Evolutionary conservation across 2,329 filamentous ascomycete species (phyloP).

Genomic region (Biscogniauxia marginata): DNA sequence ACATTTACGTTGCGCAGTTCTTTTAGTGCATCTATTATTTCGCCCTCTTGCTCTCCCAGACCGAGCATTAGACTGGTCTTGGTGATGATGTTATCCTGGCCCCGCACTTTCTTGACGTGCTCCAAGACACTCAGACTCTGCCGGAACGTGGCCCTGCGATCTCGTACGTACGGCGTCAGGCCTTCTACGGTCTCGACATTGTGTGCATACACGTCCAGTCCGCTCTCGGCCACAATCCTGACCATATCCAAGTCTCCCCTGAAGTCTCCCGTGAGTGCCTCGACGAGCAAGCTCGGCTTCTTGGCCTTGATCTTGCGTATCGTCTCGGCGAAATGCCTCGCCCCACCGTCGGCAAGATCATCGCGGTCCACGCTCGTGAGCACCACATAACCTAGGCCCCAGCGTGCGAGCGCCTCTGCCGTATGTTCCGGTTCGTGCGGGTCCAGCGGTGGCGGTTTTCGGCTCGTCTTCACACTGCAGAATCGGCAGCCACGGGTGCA

Average conservation of each 20-base stretch:
- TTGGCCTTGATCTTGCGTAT: constrained; percentile 91
- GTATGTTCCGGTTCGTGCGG: constrained; percentile 96
- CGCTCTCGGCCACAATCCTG: constrained; percentile 76
- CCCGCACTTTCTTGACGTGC: constrained; percentile 74
- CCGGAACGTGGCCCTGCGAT: constrained; percentile 84
- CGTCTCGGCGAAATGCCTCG: constrained; percentile 87
- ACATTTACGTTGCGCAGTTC: constrained; percentile 79
- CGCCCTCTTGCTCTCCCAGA: constrained; percentile 84
- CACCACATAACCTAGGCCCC: constrained; percentile 95
- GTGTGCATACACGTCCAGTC: constrained; percentile 94
- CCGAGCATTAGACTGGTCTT: constrained; percentile 99
- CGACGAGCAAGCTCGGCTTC: constrained; percentile 73
- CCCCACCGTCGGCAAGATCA: constrained; percentile 85
- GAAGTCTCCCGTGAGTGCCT: constrained; percentile 87
- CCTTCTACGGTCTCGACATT: constrained; percentile 95
- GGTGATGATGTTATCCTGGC: constrained; percentile 75
- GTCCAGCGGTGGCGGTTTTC: constrained; percentile 75
- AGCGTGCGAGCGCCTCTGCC: constrained; percentile 85
- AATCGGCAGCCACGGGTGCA: constrained; percentile 96
- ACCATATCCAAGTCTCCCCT: constrained; percentile 85
- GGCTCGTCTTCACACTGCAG: constrained; percentile 91
- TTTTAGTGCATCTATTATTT: constrained; percentile 75
- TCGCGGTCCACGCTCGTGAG: constrained; percentile 92
- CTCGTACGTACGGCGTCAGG: constrained; percentile 84
- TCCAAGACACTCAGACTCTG: constrained; percentile 79